Percentiles rank a stretch among this genome's conserved stretches.
phyloP scores from a whole-genome alignment of 148 eudicot species.

The Cornus suecica region DNA sequence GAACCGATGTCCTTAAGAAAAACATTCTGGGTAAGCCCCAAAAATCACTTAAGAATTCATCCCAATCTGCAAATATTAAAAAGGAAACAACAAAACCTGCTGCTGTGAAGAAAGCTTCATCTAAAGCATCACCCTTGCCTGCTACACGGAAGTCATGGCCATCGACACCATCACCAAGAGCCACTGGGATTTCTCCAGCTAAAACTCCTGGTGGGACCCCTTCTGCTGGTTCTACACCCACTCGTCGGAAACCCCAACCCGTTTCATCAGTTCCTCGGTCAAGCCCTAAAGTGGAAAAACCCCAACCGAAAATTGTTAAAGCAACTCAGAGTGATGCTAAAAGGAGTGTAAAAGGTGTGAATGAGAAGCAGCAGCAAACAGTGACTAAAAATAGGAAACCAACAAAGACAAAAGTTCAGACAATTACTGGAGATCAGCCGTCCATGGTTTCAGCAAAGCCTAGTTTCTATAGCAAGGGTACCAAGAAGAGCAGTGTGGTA shows the following conservation, averaged over 20 bases:
- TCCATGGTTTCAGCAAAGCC: conserved; percentile 49
- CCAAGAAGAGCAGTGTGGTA: conserved; percentile 92
- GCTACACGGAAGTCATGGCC: conserved; percentile 90
- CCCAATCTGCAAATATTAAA: conserved; percentile 42
- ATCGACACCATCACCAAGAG: conserved; percentile 67
- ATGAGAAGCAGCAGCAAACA: conserved; percentile 46
- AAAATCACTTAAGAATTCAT: conserved; percentile 35
- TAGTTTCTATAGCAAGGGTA: conserved; percentile 58
- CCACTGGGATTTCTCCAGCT: conserved; percentile 51
- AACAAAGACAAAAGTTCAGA: conserved; percentile 41
- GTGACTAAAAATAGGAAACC: conserved; percentile 36
- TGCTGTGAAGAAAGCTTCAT: conserved; percentile 48
- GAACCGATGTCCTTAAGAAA: conserved; percentile 33
- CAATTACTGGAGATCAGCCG: conserved; percentile 40
- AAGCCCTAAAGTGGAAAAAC: conserved; percentile 56
- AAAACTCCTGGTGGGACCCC: conserved; percentile 43
- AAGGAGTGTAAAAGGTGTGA: conserved; percentile 36
- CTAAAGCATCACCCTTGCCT: conserved; percentile 59
- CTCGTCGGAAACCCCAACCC: conserved; percentile 59
- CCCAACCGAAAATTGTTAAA: conserved; percentile 50
- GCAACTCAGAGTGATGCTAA: conserved; percentile 40
- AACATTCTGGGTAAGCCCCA: conserved; percentile 36
- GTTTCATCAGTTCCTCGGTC: conserved; percentile 43
- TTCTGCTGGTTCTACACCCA: conserved; percentile 44
- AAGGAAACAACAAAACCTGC: conserved; percentile 56